phyloP scores from a whole-genome alignment of 371 early-diverging fungal species.

The Dichotomocladium elegans region DNA sequence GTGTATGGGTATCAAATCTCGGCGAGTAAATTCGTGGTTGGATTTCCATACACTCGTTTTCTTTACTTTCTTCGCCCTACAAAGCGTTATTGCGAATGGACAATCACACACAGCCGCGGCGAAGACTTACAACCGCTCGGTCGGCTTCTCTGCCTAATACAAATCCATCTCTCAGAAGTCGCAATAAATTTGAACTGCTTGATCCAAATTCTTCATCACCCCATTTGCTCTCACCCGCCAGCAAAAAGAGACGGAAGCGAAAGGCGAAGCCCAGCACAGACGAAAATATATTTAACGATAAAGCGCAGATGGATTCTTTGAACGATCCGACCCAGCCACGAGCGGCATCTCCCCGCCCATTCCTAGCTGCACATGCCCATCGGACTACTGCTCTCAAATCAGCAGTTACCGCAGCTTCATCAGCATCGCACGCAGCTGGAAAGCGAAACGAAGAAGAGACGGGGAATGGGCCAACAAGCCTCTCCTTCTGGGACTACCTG shows the following conservation, averaged over 20 bases:
- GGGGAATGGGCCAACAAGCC: slow-evolving; percentile 3
- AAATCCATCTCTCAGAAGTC: not conserved
- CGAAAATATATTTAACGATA: not conserved
- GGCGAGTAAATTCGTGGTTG: too few relatives aligned
- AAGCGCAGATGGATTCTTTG: not conserved
- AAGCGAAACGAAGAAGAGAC: not conserved
- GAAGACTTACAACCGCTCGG: slow-evolving; percentile 2
- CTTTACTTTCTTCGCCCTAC: too few relatives aligned
- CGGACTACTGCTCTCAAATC: not conserved
- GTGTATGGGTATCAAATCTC: too few relatives aligned
- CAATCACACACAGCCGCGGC: too few relatives aligned
- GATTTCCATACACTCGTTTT: too few relatives aligned
- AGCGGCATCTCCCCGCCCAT: not conserved
- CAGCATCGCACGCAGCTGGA: not conserved
- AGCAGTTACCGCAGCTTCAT: not conserved
- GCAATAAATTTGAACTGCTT: not conserved
- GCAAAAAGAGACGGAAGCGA: not conserved
- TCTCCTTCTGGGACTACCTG: slow-evolving; percentile 57
- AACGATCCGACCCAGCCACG: too few relatives aligned
- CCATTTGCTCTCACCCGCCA: not conserved
- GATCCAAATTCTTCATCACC: not conserved
- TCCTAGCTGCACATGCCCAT: not conserved
- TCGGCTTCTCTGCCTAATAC: slow-evolving; percentile 3
- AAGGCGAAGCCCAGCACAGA: not conserved
- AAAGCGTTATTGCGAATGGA: too few relatives aligned